Conservation (phyloP, 2,329 filamentous ascomycete genomes). For the Waltergamsia citrina region DNA sequence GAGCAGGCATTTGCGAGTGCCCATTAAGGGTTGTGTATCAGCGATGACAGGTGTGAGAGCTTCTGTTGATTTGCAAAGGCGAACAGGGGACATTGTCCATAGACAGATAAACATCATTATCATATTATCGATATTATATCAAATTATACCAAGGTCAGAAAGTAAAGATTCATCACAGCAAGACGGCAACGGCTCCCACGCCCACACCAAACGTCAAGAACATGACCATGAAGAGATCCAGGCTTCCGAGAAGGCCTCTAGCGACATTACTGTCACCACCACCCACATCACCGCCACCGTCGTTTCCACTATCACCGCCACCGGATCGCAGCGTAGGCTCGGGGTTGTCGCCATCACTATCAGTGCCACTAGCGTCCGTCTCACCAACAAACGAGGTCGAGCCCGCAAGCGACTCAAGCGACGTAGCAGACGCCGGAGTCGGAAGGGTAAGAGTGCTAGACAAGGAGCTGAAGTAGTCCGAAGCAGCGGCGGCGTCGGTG, state of each 20-base stretch:
- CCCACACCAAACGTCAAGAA: background rate
- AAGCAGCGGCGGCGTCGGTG: conserved; percentile 9
- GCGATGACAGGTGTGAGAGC: too few species aligned
- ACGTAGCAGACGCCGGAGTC: conserved; percentile 12
- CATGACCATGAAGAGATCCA: background rate
- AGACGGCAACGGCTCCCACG: conserved; percentile 1
- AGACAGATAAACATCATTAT: background rate
- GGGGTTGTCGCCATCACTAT: background rate
- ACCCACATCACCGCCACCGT: background rate
- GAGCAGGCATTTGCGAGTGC: too few species aligned
- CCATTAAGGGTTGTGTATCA: too few species aligned
- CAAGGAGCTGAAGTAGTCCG: conserved; percentile 8
- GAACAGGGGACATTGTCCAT: background rate
- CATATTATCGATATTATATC: too few species aligned
- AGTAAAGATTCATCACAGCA: background rate
- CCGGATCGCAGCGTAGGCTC: background rate
- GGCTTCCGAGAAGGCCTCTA: background rate
- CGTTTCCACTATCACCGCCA: background rate
- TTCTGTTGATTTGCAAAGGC: too few species aligned
- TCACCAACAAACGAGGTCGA: conserved; percentile 7
- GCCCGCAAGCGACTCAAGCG: conserved; percentile 11
- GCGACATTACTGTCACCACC: background rate
- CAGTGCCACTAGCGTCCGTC: background rate
- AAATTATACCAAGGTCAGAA: too few species aligned
- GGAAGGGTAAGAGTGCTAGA: conserved; percentile 9